Percentiles rank a stretch among this genome's conserved stretches.
Evolutionary conservation across 768 basidiomycete species (phyloP).

Genomic region (Mycena leptocephala): DNA sequence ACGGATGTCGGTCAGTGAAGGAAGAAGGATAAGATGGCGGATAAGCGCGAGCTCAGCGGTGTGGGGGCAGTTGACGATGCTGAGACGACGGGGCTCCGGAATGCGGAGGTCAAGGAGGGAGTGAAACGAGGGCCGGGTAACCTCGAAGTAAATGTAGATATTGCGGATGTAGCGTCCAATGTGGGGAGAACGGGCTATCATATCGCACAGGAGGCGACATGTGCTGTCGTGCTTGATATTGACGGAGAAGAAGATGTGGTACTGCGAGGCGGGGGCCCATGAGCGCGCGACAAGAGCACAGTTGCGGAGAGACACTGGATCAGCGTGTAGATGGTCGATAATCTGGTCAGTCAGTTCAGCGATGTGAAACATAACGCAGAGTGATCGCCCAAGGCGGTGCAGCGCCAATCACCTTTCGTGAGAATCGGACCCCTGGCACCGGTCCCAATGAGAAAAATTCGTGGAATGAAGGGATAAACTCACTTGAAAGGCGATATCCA

Average conservation of each 20-base stretch:
- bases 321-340: conserved; percentile 21
- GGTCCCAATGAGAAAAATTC: too few relatives aligned
- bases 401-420: too few relatives aligned
- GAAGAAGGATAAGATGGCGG: not conserved
- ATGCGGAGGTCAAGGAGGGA: conserved; percentile 4
- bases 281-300: conserved; percentile 18
- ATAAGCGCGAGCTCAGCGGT: conserved; percentile 3
- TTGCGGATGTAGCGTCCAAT: conserved; percentile 14
- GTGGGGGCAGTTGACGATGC: conserved; percentile 22
- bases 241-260: conserved; percentile 23
- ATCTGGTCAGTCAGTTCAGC: conserved; percentile 25
- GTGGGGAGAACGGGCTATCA: not conserved
- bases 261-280: conserved; percentile 13
- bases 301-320: not conserved
- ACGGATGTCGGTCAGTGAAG: conserved; percentile 6
- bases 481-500: too few relatives aligned
- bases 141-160: conserved; percentile 23
- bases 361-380: conserved; percentile 21
- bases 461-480: too few relatives aligned
- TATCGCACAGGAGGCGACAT: conserved; percentile 10
- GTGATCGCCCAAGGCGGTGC: too few relatives aligned
- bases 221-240: conserved; percentile 7
- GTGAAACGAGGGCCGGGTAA: not conserved
- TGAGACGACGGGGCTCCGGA: conserved; percentile 5
- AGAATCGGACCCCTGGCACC: too few relatives aligned